A percentile compares a stretch with the other conserved stretches of the same genome.
These are phyloP conservation scores for Moelleriella libera DNA, from an alignment of 2,329 filamentous ascomycete genomes.

Conservation along the genomic window DNA sequence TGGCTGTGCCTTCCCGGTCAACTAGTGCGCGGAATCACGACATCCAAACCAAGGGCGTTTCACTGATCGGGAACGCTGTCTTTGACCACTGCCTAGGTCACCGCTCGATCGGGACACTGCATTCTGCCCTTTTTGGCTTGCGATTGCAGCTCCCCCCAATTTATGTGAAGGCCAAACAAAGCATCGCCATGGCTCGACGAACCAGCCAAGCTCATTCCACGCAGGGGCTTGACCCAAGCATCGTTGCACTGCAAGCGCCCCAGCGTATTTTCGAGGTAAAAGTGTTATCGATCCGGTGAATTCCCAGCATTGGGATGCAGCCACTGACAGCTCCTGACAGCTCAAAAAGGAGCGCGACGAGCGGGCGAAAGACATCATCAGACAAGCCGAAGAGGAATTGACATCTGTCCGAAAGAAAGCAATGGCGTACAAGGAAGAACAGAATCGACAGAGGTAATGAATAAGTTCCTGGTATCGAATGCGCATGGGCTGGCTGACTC, in stretches of 20 bases:
- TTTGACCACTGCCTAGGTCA: too few species aligned
- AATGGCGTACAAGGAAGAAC: constrained; percentile 9
- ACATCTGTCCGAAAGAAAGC: constrained; percentile 11
- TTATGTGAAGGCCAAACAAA: background rate
- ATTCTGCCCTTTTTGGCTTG: too few species aligned
- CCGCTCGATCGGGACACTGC: background rate
- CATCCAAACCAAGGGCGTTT: too few species aligned
- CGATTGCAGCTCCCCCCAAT: background rate
- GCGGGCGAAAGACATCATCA: constrained; percentile 10
- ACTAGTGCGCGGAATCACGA: too few species aligned
- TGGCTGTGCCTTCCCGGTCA: background rate
- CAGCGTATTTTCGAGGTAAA: constrained; percentile 13
- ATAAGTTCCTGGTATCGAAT: background rate
- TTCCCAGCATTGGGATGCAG: background rate
- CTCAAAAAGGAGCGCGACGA: constrained; percentile 16
- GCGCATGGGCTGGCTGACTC: background rate
- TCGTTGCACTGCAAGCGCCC: constrained; percentile 12
- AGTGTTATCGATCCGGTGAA: background rate
- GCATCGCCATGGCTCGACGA: constrained; percentile 5
- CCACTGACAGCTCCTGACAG: constrained; percentile 6
- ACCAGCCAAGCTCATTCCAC: constrained; percentile 6
- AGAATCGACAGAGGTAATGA: constrained; percentile 10
- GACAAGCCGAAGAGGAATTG: constrained; percentile 11
- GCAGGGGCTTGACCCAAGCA: constrained; percentile 10
- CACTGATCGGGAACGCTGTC: too few species aligned